phyloP scores from a whole-genome alignment of 2,329 filamentous ascomycete species.

The Penicillium sp. region DNA sequence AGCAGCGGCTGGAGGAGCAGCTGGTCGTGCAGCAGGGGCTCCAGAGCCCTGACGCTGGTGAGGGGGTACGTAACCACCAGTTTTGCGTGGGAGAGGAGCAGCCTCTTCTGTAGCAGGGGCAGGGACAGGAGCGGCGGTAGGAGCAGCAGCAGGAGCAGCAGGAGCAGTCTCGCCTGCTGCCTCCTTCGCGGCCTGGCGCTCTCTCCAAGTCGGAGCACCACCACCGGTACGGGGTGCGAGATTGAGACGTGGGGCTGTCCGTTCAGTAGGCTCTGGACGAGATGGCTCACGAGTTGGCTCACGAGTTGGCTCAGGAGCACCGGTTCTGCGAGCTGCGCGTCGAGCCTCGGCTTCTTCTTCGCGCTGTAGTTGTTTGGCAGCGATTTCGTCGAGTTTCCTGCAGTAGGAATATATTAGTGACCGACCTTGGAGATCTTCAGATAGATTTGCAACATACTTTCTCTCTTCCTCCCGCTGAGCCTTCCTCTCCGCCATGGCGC shows the following conservation, averaged over 20 bases:
- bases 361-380: conserved; percentile 67
- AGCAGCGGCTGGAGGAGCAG: conserved; percentile 20
- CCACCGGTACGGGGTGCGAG: conserved; percentile 48
- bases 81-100: conserved; percentile 26
- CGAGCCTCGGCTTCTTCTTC: conserved; percentile 85
- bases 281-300: conserved; percentile 24
- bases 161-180: conserved; percentile 24
- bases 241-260: conserved; percentile 52
- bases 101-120: conserved; percentile 24
- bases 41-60: conserved; percentile 34
- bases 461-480: conserved; percentile 56
- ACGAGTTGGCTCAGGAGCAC: conserved; percentile 20
- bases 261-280: conserved; percentile 16
- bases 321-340: conserved; percentile 62
- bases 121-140: conserved; percentile 22
- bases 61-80: conserved; percentile 39
- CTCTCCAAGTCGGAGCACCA: conserved; percentile 52
- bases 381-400: conserved; percentile 61
- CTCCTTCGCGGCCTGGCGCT: conserved; percentile 53
- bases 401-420: conserved; percentile 31
- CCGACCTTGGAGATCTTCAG: background rate
- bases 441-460: conserved; percentile 43
- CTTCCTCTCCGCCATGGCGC: conserved; percentile 69
- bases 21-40: conserved; percentile 25
- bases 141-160: conserved; percentile 22